phyloP scores from a whole-genome alignment of 2,329 filamentous ascomycete genomes.

The Alternaria sp. region DNA sequence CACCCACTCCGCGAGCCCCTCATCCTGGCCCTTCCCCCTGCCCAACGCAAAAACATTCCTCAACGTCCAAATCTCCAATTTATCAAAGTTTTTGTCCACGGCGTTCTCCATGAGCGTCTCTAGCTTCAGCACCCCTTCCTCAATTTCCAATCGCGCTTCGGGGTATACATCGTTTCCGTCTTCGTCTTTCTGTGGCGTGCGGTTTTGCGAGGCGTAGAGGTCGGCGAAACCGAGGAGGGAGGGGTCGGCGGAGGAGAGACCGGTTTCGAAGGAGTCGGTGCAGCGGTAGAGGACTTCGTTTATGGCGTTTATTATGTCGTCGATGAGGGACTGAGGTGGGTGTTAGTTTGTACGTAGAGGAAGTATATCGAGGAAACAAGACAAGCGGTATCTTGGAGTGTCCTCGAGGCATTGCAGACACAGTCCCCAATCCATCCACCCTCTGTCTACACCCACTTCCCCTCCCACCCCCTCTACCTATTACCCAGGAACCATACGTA shows the following conservation, averaged over 20 bases:
- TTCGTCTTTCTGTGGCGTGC: constrained; percentile 50
- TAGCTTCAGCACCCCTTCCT: constrained; percentile 69
- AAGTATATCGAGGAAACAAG: no score
- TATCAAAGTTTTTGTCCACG: constrained; percentile 59
- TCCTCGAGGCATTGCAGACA: background rate
- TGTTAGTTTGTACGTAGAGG: no score
- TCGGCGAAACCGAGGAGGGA: constrained; percentile 78
- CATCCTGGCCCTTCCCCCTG: constrained; percentile 63
- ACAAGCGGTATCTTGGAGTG: no score
- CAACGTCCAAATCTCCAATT: constrained; percentile 77
- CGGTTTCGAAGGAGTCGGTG: constrained; percentile 84
- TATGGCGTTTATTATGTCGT: constrained; percentile 97
- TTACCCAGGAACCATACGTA: constrained; percentile 53
- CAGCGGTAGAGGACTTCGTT: constrained; percentile 93
- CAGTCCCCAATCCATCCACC: no score
- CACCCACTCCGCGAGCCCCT: constrained; percentile 71
- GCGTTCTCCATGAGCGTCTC: constrained; percentile 58
- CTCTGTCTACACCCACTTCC: background rate
- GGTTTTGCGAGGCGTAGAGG: constrained; percentile 53
- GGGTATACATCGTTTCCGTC: constrained; percentile 55
- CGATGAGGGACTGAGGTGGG: constrained; percentile 91
- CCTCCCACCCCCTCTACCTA: background rate
- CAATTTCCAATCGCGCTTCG: constrained; percentile 73
- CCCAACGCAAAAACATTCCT: constrained; percentile 68
- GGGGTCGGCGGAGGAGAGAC: constrained; percentile 76